Evolutionary conservation across 148 eudicot species (phyloP).

Genomic region (Silene conica): DNA sequence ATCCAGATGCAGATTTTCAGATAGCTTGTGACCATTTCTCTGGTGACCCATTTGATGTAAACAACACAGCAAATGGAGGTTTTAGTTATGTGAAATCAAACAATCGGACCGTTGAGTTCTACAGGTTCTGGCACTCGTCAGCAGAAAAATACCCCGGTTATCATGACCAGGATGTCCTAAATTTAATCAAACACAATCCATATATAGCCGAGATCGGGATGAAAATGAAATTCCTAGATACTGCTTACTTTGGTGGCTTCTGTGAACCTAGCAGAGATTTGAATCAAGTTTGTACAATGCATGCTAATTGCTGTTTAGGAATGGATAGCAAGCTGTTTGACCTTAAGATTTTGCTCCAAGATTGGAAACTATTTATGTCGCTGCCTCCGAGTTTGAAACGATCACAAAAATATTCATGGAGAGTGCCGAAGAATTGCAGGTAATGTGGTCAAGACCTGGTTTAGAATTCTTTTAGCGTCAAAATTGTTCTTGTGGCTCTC

Average conservation of each 20-base stretch:
- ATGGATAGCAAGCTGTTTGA: slow-evolving; percentile 42
- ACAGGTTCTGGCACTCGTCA: slow-evolving; percentile 46
- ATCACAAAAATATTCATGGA: slow-evolving; percentile 31
- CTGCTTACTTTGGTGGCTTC: slow-evolving; percentile 54
- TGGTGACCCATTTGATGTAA: slow-evolving; percentile 34
- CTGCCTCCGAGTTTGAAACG: slow-evolving; percentile 33
- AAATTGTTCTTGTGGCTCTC: no score
- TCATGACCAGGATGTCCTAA: slow-evolving; percentile 54
- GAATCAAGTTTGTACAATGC: slow-evolving; percentile 52
- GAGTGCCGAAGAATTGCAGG: slow-evolving; percentile 50
- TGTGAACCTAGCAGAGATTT: slow-evolving; percentile 54
- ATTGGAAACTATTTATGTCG: slow-evolving; percentile 48
- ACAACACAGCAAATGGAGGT: slow-evolving; percentile 56
- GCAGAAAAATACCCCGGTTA: slow-evolving; percentile 33
- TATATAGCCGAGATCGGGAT: slow-evolving; percentile 36
- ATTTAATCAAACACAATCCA: slow-evolving; percentile 35
- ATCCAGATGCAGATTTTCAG: slow-evolving; percentile 52
- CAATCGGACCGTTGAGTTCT: slow-evolving; percentile 42
- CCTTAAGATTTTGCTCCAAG: slow-evolving; percentile 49
- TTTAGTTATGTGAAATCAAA: slow-evolving; percentile 54
- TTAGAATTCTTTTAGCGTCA: no score
- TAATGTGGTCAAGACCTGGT: slow-evolving; percentile 1
- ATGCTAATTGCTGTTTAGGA: slow-evolving; percentile 56
- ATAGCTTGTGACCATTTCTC: slow-evolving; percentile 51
- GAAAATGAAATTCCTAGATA: slow-evolving; percentile 49